Percentiles rank a stretch among this genome's conserved stretches.
These are phyloP conservation scores for Hypoxylon rickii DNA, from an alignment of 495 filamentous ascomycete genomes.

Conservation along the genomic window DNA sequence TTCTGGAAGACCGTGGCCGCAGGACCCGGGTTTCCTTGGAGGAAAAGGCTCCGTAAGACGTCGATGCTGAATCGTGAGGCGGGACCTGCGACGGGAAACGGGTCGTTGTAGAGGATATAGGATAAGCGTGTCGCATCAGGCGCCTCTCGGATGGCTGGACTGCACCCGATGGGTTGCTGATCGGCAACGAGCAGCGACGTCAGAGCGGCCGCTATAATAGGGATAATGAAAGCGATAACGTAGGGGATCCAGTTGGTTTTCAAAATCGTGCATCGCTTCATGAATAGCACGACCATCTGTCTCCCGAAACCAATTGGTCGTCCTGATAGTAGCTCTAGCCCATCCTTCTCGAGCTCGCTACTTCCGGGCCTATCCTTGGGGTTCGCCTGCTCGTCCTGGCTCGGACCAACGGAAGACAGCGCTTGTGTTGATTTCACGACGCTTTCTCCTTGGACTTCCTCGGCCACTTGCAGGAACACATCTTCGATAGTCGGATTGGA, in stretches of 20 bases:
- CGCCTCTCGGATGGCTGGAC: conserved; percentile 43
- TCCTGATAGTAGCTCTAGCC: conserved; percentile 68
- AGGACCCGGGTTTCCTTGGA: conserved; percentile 21
- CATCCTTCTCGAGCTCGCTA: conserved; percentile 34
- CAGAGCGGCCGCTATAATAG: conserved; percentile 74
- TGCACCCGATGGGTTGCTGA: conserved; percentile 62
- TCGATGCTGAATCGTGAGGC: conserved; percentile 49
- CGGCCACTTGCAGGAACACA: conserved; percentile 82
- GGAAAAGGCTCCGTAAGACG: conserved; percentile 51
- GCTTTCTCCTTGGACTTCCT: conserved; percentile 59
- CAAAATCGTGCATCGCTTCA: conserved; percentile 76
- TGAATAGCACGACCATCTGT: conserved; percentile 74
- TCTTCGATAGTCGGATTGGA: conserved; percentile 86
- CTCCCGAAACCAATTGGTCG: conserved; percentile 62
- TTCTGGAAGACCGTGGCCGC: conserved; percentile 39
- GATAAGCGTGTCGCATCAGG: conserved; percentile 19
- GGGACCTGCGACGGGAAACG: conserved; percentile 67
- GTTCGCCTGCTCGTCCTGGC: conserved; percentile 32
- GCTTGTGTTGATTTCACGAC: conserved; percentile 21
- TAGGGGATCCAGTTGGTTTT: conserved; percentile 77
- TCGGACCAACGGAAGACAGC: conserved; percentile 14
- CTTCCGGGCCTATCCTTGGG: conserved; percentile 26
- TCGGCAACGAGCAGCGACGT: conserved; percentile 71
- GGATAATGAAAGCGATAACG: conserved; percentile 70
- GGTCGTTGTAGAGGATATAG: conserved; percentile 43